Percentiles rank a stretch among this genome's conserved stretches.
These are phyloP conservation scores for Mycena alexandri DNA, from an alignment of 768 basidiomycete genomes.

Conservation along the genomic window DNA sequence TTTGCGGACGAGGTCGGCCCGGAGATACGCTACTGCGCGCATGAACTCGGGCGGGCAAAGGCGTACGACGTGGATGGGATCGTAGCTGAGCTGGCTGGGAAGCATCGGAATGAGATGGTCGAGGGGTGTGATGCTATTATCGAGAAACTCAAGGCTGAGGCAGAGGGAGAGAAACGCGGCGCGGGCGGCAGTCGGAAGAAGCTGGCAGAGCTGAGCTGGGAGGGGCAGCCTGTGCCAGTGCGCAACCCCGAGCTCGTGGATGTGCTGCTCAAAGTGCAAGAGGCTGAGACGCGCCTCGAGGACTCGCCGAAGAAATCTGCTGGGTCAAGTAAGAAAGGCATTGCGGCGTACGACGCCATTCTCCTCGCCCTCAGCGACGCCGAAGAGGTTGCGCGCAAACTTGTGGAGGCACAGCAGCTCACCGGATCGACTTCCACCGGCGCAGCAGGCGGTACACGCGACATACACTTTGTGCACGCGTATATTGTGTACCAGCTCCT, in stretches of 20 bases:
- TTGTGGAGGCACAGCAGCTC: conserved; percentile 85
- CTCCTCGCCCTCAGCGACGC: conserved; percentile 90
- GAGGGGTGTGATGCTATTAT: conserved; percentile 71
- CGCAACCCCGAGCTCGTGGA: conserved; percentile 93
- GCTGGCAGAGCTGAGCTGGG: conserved; percentile 78
- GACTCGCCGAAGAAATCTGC: conserved; percentile 51
- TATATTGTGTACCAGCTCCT: conserved; percentile 92
- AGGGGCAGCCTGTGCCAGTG: conserved; percentile 85
- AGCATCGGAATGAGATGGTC: conserved; percentile 71
- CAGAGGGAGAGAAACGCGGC: conserved; percentile 41
- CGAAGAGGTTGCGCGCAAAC: conserved; percentile 83
- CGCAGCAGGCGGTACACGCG: conserved; percentile 65
- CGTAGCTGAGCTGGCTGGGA: conserved; percentile 70
- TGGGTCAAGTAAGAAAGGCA: conserved; percentile 72
- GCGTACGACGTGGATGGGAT: conserved; percentile 88
- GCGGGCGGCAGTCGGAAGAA: conserved; percentile 62
- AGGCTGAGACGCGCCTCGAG: conserved; percentile 63
- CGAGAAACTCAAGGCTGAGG: conserved; percentile 62
- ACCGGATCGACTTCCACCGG: conserved; percentile 54
- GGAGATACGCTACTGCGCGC: conserved; percentile 92
- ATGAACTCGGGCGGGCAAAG: conserved; percentile 82
- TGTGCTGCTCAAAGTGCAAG: conserved; percentile 85
- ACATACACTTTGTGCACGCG: conserved; percentile 87
- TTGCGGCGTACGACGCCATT: conserved; percentile 90
- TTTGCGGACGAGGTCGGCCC: conserved; percentile 92